A percentile compares a stretch with the other conserved stretches of the same genome.
phyloP scores from a whole-genome alignment of 2,329 filamentous ascomycete genomes.

The Thermothelomyces thermophilus region DNA sequence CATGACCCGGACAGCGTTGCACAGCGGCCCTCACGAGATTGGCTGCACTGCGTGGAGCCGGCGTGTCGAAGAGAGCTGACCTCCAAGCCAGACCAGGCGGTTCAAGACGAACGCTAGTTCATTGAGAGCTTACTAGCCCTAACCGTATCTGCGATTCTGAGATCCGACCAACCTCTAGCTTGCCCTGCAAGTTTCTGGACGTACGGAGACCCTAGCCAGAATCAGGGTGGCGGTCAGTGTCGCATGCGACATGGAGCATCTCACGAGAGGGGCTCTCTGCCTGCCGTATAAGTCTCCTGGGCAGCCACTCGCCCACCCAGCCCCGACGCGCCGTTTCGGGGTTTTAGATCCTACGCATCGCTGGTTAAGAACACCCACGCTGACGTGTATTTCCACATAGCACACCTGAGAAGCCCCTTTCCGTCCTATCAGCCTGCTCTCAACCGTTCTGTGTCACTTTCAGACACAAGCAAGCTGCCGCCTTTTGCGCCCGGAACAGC shows the following conservation, averaged over 20 bases:
- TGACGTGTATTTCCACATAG: no score
- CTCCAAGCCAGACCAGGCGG: constrained; percentile 5
- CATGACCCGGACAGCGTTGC: constrained; percentile 14
- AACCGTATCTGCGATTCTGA: constrained; percentile 17
- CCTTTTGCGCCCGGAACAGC: not conserved
- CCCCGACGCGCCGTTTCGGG: no score
- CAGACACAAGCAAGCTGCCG: not conserved
- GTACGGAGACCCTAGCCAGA: not conserved
- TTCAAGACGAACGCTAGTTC: constrained; percentile 12
- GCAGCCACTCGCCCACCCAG: no score
- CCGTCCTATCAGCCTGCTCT: no score
- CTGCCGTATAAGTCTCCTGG: constrained; percentile 15
- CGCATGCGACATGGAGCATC: constrained; percentile 1
- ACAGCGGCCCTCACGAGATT: constrained; percentile 16
- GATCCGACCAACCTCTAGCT: constrained; percentile 16
- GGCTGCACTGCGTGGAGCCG: constrained; percentile 11
- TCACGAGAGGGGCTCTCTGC: not conserved
- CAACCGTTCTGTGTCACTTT: no score
- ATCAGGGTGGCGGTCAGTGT: constrained; percentile 4
- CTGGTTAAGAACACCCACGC: no score
- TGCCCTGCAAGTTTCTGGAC: not conserved
- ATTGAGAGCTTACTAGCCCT: constrained; percentile 12
- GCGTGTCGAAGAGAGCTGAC: constrained; percentile 15
- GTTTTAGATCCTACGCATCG: no score
- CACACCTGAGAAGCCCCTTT: no score